Conservation (phyloP, 768 basidiomycete species). For the Dendrothele bispora region DNA sequence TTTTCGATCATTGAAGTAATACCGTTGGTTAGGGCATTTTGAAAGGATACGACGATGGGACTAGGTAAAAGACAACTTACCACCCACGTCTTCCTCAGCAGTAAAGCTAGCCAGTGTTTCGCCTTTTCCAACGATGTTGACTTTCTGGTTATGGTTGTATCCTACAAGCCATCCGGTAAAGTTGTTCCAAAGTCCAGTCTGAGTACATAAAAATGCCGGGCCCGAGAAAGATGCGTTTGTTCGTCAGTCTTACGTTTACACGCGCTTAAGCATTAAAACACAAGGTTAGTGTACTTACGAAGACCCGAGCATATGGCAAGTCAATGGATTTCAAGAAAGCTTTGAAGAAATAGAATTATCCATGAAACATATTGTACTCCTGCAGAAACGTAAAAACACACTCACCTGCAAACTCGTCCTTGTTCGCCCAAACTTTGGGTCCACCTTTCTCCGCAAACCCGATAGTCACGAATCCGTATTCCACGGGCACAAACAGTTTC, state of each 20-base stretch:
- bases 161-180: conserved; percentile 26
- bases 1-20: background rate
- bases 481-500: conserved; percentile 2
- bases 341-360: background rate
- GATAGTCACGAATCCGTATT: background rate
- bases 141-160: conserved; percentile 22
- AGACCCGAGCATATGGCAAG: conserved; percentile 1
- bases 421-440: background rate
- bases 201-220: background rate
- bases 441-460: background rate
- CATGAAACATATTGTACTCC: background rate
- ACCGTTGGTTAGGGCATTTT: background rate
- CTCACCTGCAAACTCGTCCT: background rate
- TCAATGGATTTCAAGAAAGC: background rate
- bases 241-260: no score
- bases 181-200: conserved; percentile 35
- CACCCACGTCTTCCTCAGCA: conserved; percentile 31
- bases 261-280: background rate
- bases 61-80: conserved; percentile 9
- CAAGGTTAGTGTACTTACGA: background rate
- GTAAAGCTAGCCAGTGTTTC: conserved; percentile 28
- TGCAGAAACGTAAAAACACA: background rate
- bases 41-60: background rate
- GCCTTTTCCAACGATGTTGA: conserved; percentile 30
- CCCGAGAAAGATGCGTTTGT: no score